These are phyloP conservation scores for Tylopilus sp. DNA, from an alignment of 768 basidiomycete genomes.

Conservation along the genomic window DNA sequence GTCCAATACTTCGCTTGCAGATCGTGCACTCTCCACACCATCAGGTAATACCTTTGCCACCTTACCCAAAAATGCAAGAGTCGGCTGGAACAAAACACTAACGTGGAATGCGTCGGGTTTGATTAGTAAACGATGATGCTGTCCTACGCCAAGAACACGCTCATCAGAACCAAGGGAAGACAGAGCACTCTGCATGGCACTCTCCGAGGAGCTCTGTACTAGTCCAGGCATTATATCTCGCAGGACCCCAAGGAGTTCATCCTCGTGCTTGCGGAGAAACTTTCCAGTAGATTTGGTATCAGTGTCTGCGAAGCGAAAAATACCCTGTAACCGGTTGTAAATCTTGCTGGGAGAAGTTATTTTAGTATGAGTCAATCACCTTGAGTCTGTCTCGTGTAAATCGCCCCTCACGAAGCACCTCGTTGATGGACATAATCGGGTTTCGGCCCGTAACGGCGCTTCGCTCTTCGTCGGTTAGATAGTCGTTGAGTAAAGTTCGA, in stretches of 20 bases:
- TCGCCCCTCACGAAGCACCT: slow-evolving; percentile 82
- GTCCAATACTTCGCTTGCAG: slow-evolving; percentile 74
- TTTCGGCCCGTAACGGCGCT: slow-evolving; percentile 76
- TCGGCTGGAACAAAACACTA: slow-evolving; percentile 91
- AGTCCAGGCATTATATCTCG: slow-evolving; percentile 93
- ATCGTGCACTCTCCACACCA: slow-evolving; percentile 60
- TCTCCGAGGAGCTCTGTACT: slow-evolving; percentile 67
- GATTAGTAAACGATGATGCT: slow-evolving; percentile 83
- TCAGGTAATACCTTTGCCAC: slow-evolving; percentile 70
- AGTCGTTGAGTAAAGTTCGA: slow-evolving; percentile 78
- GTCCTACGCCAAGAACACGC: slow-evolving; percentile 64
- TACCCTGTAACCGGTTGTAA: slow-evolving; percentile 48
- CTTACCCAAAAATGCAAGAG: slow-evolving; percentile 76
- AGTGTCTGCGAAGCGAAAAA: slow-evolving; percentile 92
- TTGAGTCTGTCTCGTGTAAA: slow-evolving; percentile 76
- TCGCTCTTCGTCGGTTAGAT: slow-evolving; percentile 89
- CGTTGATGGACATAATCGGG: slow-evolving; percentile 91
- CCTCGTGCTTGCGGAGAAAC: slow-evolving; percentile 72
- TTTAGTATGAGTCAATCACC: slow-evolving; percentile 37
- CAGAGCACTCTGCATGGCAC: slow-evolving; percentile 55
- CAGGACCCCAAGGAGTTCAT: slow-evolving; percentile 76
- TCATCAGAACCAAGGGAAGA: slow-evolving; percentile 68
- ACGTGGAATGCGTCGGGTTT: slow-evolving; percentile 94
- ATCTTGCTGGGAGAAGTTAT: neutral
- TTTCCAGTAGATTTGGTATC: slow-evolving; percentile 71